Evolutionary conservation across 768 basidiomycete species (phyloP).

Genomic region (Leccinum subtestaceum): DNA sequence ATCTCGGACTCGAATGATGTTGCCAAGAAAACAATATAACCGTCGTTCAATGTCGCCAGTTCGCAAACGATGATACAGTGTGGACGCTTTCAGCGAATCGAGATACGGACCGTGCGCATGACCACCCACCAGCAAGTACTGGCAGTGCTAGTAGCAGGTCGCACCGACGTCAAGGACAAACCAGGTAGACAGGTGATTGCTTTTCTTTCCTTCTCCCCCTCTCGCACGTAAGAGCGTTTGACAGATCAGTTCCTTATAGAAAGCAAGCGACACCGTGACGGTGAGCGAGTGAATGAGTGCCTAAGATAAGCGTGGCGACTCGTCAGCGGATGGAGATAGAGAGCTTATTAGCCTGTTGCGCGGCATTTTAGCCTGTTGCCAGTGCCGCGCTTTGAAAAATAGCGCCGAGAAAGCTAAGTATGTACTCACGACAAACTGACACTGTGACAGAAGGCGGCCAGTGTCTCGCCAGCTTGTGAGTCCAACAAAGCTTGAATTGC

Average conservation of each 20-base stretch:
- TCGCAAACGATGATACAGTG: neutral
- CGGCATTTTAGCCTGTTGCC: neutral
- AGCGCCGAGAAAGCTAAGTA: neutral
- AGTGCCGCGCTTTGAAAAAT: neutral
- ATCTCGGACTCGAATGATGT: neutral
- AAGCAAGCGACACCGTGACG: neutral
- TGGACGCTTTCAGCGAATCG: neutral
- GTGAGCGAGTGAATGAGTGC: neutral
- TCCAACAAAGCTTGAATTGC: neutral
- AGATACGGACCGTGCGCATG: neutral
- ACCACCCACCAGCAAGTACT: neutral
- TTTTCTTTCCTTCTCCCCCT: neutral
- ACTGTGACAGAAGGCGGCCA: neutral
- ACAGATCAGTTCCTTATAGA: neutral
- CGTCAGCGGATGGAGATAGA: neutral
- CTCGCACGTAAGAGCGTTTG: neutral
- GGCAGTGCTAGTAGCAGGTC: neutral
- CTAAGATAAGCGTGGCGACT: neutral
- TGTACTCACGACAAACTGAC: neutral
- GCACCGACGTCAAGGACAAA: neutral
- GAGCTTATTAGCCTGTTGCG: neutral
- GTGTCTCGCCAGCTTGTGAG: neutral
- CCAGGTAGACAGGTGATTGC: neutral
- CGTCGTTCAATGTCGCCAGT: neutral
- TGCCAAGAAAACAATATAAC: neutral